Conservation (phyloP, 306 rosid species). For the Oemleria cerasiformis region DNA sequence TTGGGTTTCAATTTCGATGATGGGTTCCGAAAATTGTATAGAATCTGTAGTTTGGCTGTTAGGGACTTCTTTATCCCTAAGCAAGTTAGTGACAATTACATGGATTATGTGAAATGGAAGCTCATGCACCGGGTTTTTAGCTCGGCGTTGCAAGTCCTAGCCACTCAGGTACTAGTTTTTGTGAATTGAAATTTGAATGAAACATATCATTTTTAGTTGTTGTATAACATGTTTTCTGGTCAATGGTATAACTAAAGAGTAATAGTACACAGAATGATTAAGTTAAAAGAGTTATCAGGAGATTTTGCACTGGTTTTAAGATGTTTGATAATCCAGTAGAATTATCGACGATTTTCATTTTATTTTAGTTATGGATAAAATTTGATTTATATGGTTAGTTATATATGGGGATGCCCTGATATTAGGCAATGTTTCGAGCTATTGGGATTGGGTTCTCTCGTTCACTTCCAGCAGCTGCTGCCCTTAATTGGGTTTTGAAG, state of each 20-base stretch:
- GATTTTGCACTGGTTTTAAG: background rate
- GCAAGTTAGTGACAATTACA: conserved; percentile 49
- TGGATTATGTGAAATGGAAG: conserved; percentile 81
- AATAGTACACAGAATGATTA: background rate
- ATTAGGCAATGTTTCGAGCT: conserved; percentile 90
- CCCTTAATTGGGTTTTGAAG: conserved; percentile 87
- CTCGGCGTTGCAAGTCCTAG: conserved; percentile 85
- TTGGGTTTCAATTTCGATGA: conserved; percentile 31
- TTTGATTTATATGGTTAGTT: conserved; percentile 18
- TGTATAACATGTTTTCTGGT: too few species aligned
- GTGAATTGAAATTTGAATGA: background rate
- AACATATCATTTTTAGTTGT: background rate
- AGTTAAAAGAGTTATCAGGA: background rate
- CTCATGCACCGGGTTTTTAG: conserved; percentile 88
- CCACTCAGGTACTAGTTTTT: conserved; percentile 65
- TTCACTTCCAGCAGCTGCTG: conserved; percentile 95
- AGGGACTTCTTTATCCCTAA: conserved; percentile 67
- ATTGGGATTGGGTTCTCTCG: conserved; percentile 77
- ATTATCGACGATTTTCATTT: background rate
- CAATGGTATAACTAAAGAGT: background rate
- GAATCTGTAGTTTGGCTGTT: conserved; percentile 34
- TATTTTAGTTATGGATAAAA: conserved; percentile 1
- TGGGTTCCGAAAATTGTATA: conserved; percentile 34
- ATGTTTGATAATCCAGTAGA: background rate
- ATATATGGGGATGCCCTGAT: conserved; percentile 33